Evolutionary conservation across 352 stramenopile genomes (phyloP).

Genomic region (Elongisporangium senticosum): DNA sequence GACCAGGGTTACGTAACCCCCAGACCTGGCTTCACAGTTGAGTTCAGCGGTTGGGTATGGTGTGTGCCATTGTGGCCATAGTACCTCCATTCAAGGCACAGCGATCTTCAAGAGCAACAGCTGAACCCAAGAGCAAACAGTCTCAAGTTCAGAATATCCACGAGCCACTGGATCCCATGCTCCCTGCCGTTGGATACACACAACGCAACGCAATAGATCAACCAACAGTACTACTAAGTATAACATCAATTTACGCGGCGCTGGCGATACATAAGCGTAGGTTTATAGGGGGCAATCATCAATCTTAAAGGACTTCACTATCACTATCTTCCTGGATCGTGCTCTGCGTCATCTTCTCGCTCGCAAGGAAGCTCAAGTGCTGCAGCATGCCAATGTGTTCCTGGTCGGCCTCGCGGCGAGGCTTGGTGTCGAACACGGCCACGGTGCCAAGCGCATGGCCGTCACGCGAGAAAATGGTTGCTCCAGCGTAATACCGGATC

Average conservation of each 20-base stretch:
- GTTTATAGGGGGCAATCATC: not conserved
- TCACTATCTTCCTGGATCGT: constrained; percentile 74
- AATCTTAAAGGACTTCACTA: constrained; percentile 63
- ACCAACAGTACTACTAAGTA: not conserved
- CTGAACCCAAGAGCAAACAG: not conserved
- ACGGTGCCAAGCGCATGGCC: constrained; percentile 77
- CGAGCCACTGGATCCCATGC: not conserved
- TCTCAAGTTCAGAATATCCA: not conserved
- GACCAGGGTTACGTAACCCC: not conserved
- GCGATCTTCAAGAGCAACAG: not conserved
- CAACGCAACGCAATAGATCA: not conserved
- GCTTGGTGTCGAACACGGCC: constrained; percentile 81
- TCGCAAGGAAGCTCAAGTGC: constrained; percentile 81
- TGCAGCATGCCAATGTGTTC: constrained; percentile 86
- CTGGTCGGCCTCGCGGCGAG: constrained; percentile 67
- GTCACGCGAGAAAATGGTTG: constrained; percentile 77
- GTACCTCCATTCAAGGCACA: not conserved
- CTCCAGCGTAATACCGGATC: constrained; percentile 84
- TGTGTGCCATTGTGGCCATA: not conserved
- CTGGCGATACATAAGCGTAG: not conserved
- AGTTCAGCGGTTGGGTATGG: not conserved
- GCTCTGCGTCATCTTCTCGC: constrained; percentile 86
- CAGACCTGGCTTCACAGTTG: not conserved
- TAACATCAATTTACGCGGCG: not conserved
- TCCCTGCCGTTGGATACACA: not conserved